Evolutionary conservation across 2,329 filamentous ascomycete species (phyloP), one percentile per base, ranked within the genome.

Genomic region (Onygenales sp.): DNA sequence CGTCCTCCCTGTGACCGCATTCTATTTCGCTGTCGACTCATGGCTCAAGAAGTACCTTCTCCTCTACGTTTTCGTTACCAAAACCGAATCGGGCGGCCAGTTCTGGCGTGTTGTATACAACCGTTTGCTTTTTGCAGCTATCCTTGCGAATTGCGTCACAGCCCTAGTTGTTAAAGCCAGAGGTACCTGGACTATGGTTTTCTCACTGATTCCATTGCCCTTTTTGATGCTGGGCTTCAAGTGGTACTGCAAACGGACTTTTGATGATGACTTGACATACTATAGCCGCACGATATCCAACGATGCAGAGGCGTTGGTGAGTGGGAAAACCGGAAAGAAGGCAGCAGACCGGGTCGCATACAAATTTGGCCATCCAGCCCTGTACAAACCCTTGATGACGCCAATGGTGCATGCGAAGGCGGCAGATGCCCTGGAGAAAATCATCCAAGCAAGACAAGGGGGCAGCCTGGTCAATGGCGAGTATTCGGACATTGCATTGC

Each of bases 381-480:
- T 97, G 13, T 95, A 93, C 74, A 87, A 87, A 68, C 86, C 87
- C 3, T 78, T 97, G 17, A 91, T 92, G 61, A 95, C 90, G 0
- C 92, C 92, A 2, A 96, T 97, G 91, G 92, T 97, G 3, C 86
- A 94, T 62, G 86, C 88, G 52, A 95, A 87, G 70, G 88, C 89
- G 2, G 88, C 93, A 63, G 90, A 93, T 55, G 79, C 93, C 42
- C 78, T 98, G 8, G 85, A 86, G n/a, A 82, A 87, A 43, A 79
- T 98, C 49, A 96, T 96, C 67, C 84, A 84, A 27, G 92, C 91
- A 9, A 85, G 92, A 4, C 72, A 95, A 27, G 85, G 89, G 1
- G 78, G 83, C 32, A 80, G 82, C 31, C 77, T 76, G 2, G 77
- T 66, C 17, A 57, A 59, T 14, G 58, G 59, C 31, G 70, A 70